Percentiles rank a stretch among this genome's conserved stretches.
phyloP scores from a whole-genome alignment of 495 filamentous ascomycete species.

The Penicillium steckii region DNA sequence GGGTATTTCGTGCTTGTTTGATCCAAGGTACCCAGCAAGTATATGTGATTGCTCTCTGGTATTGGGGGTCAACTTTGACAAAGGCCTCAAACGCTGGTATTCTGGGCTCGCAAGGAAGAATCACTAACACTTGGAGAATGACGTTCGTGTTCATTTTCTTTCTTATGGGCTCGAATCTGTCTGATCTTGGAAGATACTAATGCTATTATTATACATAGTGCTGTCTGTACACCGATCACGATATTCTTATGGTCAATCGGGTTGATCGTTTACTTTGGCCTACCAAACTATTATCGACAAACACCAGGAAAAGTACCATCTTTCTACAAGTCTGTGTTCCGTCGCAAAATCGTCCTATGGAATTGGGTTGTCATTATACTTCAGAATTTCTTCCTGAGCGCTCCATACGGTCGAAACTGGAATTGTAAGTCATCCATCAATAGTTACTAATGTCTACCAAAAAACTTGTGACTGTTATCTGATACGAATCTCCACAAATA shows the following conservation, averaged over 20 bases:
- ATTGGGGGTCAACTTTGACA: constrained; percentile 48
- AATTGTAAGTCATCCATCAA: constrained; percentile 32
- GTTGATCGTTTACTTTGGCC: constrained; percentile 41
- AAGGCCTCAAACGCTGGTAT: constrained; percentile 35
- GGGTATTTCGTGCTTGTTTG: constrained; percentile 52
- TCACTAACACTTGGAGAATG: constrained; percentile 49
- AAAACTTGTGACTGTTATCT: too few relatives aligned
- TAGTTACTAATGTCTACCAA: not conserved
- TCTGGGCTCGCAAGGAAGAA: constrained; percentile 29
- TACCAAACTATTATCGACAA: constrained; percentile 55
- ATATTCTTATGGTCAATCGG: constrained; percentile 43
- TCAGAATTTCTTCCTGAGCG: constrained; percentile 50
- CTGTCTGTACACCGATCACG: constrained; percentile 43
- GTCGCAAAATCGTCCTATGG: constrained; percentile 51
- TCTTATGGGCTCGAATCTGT: not conserved
- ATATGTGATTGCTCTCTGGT: constrained; percentile 53
- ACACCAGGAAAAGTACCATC: constrained; percentile 65
- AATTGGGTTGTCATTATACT: constrained; percentile 48
- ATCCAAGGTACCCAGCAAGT: constrained; percentile 52
- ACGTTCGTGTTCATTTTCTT: constrained; percentile 28
- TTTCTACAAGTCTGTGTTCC: constrained; percentile 47
- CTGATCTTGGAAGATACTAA: too few relatives aligned
- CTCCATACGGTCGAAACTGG: constrained; percentile 52
- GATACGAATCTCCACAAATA: too few relatives aligned
- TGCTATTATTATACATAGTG: constrained; percentile 20